These are phyloP conservation scores for Tricholoma sp. DNA, from an alignment of 768 basidiomycete species.

Conservation along the genomic window DNA sequence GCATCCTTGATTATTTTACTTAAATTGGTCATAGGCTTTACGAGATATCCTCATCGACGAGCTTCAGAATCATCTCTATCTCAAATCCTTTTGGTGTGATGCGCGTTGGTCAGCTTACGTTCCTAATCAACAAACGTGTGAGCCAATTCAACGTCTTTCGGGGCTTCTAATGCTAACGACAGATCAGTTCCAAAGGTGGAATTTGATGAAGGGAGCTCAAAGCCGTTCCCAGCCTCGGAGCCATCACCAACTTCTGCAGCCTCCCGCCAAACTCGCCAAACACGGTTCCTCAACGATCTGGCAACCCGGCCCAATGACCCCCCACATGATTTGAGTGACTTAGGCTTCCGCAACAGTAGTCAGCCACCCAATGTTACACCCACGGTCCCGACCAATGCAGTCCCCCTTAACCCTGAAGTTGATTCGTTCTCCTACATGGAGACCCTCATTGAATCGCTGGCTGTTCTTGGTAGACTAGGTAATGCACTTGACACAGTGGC, in stretches of 20 bases:
- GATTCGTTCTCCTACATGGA: constrained; percentile 95
- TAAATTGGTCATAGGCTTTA: constrained; percentile 52
- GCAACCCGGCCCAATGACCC: constrained; percentile 72
- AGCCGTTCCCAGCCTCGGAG: constrained; percentile 24
- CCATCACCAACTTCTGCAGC: constrained; percentile 35
- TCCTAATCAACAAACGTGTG: constrained; percentile 73
- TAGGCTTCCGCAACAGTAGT: constrained; percentile 22
- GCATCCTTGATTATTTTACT: background rate
- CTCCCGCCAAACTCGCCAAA: constrained; percentile 45
- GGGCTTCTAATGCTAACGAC: background rate
- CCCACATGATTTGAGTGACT: constrained; percentile 58
- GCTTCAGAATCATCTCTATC: constrained; percentile 93
- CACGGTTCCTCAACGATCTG: constrained; percentile 59
- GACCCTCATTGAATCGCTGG: constrained; percentile 86
- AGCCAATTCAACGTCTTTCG: constrained; percentile 21
- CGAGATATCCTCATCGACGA: constrained; percentile 94
- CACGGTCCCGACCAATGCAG: constrained; percentile 15
- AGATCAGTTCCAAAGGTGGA: constrained; percentile 59
- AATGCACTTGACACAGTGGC: constrained; percentile 76
- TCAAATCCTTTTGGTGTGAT: constrained; percentile 96
- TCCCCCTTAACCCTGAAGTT: constrained; percentile 68
- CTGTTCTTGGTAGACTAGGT: constrained; percentile 85
- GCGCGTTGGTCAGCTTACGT: constrained; percentile 84
- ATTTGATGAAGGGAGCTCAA: constrained; percentile 45
- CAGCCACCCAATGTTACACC: constrained; percentile 12